phyloP scores from a whole-genome alignment of 257 asterid species.

The Thymus mandschuricus region DNA sequence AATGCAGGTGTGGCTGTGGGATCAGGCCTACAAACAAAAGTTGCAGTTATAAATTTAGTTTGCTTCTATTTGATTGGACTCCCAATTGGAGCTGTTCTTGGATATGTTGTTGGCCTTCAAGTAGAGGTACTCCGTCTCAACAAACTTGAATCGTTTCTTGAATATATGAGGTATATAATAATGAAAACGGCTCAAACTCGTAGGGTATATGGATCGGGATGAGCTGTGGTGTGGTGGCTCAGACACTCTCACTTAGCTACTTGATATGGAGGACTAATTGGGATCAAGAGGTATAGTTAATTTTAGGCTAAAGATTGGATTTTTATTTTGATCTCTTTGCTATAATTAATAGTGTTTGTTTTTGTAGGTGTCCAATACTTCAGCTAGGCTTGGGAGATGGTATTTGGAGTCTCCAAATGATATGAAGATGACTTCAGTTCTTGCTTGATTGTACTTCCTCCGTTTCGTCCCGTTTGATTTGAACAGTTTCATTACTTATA shows the following conservation, averaged over 20 bases:
- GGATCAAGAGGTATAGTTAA: constrained; percentile 40
- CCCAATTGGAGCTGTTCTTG: constrained; percentile 43
- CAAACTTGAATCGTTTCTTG: no score
- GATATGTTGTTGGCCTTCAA: constrained; percentile 38
- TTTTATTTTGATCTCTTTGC: background rate
- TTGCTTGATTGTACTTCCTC: background rate
- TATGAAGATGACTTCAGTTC: background rate
- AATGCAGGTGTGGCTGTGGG: constrained; percentile 42
- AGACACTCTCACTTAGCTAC: constrained; percentile 51
- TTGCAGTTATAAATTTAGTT: constrained; percentile 31
- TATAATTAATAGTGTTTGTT: background rate
- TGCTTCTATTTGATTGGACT: constrained; percentile 45
- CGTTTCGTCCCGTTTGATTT: no score
- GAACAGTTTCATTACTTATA: no score
- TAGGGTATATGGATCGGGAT: constrained; percentile 67
- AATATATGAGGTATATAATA: no score
- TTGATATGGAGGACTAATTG: constrained; percentile 46
- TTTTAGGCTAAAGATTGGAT: no score
- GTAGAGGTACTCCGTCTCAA: constrained; percentile 24
- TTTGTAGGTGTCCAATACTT: constrained; percentile 34
- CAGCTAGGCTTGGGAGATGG: constrained; percentile 30
- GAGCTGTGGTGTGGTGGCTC: constrained; percentile 52
- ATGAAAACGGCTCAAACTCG: no score
- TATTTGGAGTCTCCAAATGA: background rate
- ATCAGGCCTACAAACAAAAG: constrained; percentile 38